These are phyloP conservation scores for Kwoniella shandongensis DNA, from an alignment of 768 basidiomycete genomes.

Conservation along the genomic window DNA sequence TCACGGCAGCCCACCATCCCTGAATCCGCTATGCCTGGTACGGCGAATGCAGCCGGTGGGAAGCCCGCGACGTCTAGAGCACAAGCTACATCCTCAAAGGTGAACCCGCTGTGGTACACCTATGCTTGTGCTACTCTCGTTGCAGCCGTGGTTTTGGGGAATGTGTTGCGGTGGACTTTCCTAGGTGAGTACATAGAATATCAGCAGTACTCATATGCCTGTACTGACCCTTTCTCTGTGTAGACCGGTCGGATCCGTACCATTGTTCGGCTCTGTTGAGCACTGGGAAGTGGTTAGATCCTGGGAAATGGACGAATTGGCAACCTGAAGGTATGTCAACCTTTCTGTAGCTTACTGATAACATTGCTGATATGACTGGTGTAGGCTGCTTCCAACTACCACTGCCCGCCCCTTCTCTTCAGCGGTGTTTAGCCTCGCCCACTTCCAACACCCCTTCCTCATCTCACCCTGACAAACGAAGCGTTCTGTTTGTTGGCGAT, in stretches of 20 bases:
- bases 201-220: background rate
- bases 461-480: constrained; percentile 56
- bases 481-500: constrained; percentile 76
- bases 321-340: constrained; percentile 71
- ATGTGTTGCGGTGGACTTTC: constrained; percentile 50
- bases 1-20: no score
- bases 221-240: constrained; percentile 7
- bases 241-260: constrained; percentile 71
- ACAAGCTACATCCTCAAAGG: constrained; percentile 27
- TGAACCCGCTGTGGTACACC: constrained; percentile 53
- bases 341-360: background rate
- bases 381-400: constrained; percentile 18
- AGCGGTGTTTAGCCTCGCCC: constrained; percentile 19
- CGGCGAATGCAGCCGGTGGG: background rate
- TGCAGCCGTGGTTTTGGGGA: constrained; percentile 48
- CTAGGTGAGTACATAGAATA: constrained; percentile 41
- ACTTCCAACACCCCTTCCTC: constrained; percentile 21
- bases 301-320: constrained; percentile 66
- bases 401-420: constrained; percentile 13
- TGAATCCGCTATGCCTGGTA: constrained; percentile 7
- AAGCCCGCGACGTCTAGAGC: constrained; percentile 8
- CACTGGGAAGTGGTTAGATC: constrained; percentile 76
- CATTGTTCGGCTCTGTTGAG: constrained; percentile 72
- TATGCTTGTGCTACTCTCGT: constrained; percentile 51
- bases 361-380: constrained; percentile 1